Conservation (phyloP, 805 yeast species). For the Hanseniaspora thailandica region DNA sequence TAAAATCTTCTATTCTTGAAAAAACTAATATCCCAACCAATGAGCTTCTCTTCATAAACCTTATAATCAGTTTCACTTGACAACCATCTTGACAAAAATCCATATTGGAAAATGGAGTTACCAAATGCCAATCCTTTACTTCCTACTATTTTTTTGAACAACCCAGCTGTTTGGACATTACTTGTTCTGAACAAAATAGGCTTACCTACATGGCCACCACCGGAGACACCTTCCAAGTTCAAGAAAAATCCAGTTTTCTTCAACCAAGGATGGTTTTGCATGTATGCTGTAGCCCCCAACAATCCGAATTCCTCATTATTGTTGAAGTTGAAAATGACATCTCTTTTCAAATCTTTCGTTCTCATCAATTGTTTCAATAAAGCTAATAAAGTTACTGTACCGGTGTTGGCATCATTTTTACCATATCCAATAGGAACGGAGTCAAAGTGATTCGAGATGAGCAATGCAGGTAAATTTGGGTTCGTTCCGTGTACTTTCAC, state of each 20-base stretch:
- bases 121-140: constrained; percentile 54
- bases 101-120: constrained; percentile 71
- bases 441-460: constrained; percentile 79
- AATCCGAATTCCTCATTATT: constrained; percentile 84
- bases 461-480: constrained; percentile 50
- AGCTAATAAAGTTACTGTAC: constrained; percentile 70
- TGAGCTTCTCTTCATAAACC: constrained; percentile 45
- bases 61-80: constrained; percentile 78
- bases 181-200: constrained; percentile 77
- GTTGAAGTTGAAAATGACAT: constrained; percentile 73
- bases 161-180: constrained; percentile 56
- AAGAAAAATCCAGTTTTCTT: constrained; percentile 50
- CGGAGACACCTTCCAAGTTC: constrained; percentile 86
- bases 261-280: constrained; percentile 58
- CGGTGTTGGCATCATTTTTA: constrained; percentile 87
- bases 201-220: constrained; percentile 53
- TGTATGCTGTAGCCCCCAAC: constrained; percentile 64
- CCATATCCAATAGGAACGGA: constrained; percentile 81
- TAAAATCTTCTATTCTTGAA: constrained; percentile 73
- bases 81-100: constrained; percentile 60
- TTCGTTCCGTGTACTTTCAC: constrained; percentile 57
- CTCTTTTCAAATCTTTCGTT: constrained; percentile 48
- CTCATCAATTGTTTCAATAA: constrained; percentile 39
- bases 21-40: constrained; percentile 87
- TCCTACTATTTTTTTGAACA: constrained; percentile 41